Evolutionary conservation across 768 basidiomycete genomes (phyloP).

Genomic region (Lentinula sp.): DNA sequence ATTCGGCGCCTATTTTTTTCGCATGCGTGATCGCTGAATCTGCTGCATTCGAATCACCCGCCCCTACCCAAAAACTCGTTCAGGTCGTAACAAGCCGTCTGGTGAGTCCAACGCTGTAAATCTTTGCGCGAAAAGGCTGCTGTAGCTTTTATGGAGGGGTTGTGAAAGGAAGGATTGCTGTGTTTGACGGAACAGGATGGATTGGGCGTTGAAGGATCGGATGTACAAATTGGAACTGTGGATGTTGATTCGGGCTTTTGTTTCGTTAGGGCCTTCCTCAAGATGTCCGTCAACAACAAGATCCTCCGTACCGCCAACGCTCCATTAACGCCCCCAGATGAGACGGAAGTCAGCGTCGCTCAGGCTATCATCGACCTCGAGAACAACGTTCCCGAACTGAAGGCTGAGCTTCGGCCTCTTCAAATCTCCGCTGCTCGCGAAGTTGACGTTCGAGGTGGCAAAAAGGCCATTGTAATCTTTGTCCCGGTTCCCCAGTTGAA

Average conservation of each 20-base stretch:
- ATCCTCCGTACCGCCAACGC: conserved; percentile 96
- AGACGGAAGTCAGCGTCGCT: conserved; percentile 85
- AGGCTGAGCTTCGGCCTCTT: conserved; percentile 89
- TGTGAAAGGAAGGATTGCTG: conserved; percentile 11
- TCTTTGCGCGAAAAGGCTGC: conserved; percentile 11
- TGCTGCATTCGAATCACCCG: background rate
- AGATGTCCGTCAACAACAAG: conserved; percentile 82
- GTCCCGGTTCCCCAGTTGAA: conserved; percentile 96
- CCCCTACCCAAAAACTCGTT: background rate
- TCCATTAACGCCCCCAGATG: conserved; percentile 81
- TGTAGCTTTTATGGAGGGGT: conserved; percentile 17
- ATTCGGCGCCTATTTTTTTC: background rate
- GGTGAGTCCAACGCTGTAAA: conserved; percentile 43
- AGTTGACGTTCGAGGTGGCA: conserved; percentile 98
- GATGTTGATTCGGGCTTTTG: conserved; percentile 10
- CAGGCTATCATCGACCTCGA: conserved; percentile 97
- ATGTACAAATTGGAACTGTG: background rate
- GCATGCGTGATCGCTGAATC: background rate
- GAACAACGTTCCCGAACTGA: conserved; percentile 97
- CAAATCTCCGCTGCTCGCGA: conserved; percentile 99
- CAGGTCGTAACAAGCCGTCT: conserved; percentile 41
- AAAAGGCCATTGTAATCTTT: conserved; percentile 98
- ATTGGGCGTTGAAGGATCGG: conserved; percentile 34
- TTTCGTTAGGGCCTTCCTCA: conserved; percentile 31
- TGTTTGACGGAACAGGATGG: conserved; percentile 41